Conservation (phyloP, 2,329 filamentous ascomycete species). For the Fusarium caatingaense region DNA sequence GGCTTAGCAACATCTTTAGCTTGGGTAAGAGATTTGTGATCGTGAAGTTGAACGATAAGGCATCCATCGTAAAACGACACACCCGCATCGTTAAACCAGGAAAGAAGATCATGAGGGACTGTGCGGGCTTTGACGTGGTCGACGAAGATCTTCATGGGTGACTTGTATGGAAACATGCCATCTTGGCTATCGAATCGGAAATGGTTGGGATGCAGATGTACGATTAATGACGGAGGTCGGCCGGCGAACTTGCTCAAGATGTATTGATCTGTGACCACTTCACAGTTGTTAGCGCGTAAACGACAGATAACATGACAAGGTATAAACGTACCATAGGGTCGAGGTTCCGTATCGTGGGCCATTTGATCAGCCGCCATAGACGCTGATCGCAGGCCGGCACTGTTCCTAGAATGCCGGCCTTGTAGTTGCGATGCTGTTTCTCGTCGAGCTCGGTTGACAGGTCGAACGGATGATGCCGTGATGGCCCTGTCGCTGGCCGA, state of each 20-base stretch:
- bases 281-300: conserved; percentile 38
- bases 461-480: conserved; percentile 58
- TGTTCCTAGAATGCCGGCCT: conserved; percentile 63
- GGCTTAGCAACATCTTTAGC: conserved; percentile 68
- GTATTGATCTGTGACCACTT: conserved; percentile 79
- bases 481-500: conserved; percentile 52
- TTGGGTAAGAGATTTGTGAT: conserved; percentile 77
- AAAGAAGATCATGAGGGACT: conserved; percentile 88
- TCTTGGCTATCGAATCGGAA: conserved; percentile 96
- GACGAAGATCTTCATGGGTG: conserved; percentile 85
- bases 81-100: conserved; percentile 76
- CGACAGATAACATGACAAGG: neutral
- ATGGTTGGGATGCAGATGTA: conserved; percentile 86
- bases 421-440: conserved; percentile 61
- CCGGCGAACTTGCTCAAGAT: conserved; percentile 85
- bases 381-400: conserved; percentile 61
- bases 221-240: conserved; percentile 81
- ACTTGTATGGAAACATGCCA: conserved; percentile 90
- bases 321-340: conserved; percentile 61
- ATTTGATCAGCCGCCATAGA: conserved; percentile 59
- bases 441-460: conserved; percentile 68
- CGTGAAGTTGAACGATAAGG: conserved; percentile 92
- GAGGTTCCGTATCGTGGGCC: conserved; percentile 56
- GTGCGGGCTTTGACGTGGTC: conserved; percentile 82
- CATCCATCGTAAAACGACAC: conserved; percentile 94